A percentile compares a stretch with the other conserved stretches of the same genome.
Evolutionary conservation across 768 basidiomycete species (phyloP).

Genomic region (Boletus edulis): DNA sequence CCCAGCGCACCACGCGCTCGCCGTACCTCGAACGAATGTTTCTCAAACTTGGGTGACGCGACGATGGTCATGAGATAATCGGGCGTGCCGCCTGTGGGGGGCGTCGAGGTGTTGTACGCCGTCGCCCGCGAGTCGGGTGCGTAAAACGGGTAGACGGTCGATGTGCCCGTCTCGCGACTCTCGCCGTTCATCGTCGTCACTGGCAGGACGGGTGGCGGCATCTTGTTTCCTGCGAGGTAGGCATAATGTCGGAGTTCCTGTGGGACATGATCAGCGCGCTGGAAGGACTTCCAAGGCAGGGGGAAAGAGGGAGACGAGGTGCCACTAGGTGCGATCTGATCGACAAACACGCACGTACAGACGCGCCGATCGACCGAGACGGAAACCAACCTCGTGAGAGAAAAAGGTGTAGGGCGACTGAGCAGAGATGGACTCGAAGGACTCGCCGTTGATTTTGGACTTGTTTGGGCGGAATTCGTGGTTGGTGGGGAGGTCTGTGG

Average conservation of each 20-base stretch:
- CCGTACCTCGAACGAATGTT: slow-evolving; percentile 51
- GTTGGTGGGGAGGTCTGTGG: slow-evolving; percentile 14
- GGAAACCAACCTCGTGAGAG: slow-evolving; percentile 41
- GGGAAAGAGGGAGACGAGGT: background rate
- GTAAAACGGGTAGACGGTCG: slow-evolving; percentile 19
- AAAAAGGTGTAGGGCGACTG: slow-evolving; percentile 36
- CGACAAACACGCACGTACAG: no score
- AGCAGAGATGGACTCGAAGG: slow-evolving; percentile 38
- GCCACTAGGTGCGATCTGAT: background rate
- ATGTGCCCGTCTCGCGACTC: background rate
- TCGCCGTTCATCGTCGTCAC: slow-evolving; percentile 2
- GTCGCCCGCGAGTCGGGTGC: slow-evolving; percentile 22
- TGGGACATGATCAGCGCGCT: slow-evolving; percentile 14
- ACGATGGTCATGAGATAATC: slow-evolving; percentile 39
- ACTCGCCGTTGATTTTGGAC: slow-evolving; percentile 15
- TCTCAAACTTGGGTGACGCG: slow-evolving; percentile 35
- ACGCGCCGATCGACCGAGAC: background rate
- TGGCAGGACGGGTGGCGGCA: slow-evolving; percentile 1
- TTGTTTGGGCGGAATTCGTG: slow-evolving; percentile 31
- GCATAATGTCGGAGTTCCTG: slow-evolving; percentile 46
- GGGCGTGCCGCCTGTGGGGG: slow-evolving; percentile 10
- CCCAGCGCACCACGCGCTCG: no score
- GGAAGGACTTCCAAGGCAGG: background rate
- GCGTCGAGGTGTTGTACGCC: slow-evolving; percentile 16
- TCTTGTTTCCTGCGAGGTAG: slow-evolving; percentile 29